Base-by-base conservation (phyloP, 352 stramenopile genomes). In the Phytophthora tentaculata region DNA sequence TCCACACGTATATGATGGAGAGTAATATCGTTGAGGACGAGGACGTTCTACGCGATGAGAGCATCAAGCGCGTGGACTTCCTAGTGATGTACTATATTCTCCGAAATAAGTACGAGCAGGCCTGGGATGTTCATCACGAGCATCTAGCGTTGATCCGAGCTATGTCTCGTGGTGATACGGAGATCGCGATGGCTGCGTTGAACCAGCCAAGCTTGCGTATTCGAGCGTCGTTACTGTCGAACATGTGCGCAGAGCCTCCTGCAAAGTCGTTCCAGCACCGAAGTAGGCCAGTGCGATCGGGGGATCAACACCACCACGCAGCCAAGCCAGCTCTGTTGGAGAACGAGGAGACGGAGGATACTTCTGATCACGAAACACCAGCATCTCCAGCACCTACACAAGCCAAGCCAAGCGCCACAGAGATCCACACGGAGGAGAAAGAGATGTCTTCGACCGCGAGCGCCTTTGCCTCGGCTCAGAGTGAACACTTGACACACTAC, bases 41-140 rank as follows among this genome's bases (percentile, higher is more conserved):
- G 48, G 76, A 88, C n/a, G 69, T 89, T 45, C 67, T 92, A 6
- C 75, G 83, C 10, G 85, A 95, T 39, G 74, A 86, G 5, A 86
- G 79, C 48, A 91, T 92, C 47, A 91, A 84, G 71, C 81, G 75
- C 29, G 80, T 88, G 28, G 87, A 95, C 50, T 74, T 95, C 64
- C 76, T 95, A 4, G 80, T 91, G 37, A 95, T 95, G 84, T 95
- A 93, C 66, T 93, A 93, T 69, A 79, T 89, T 51, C 72, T 95
- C 32, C 72, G 87, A 39, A 84, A 88, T 71, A 83, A 89, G 69
- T 92, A 89, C 64, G 76, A 85, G 45, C 73, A 77, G 19, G 87
- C 87, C 28, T 95, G 87, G 87, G 69, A 74, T 19, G 82, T 93
- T 62, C 86, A 95, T 58, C 83, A 90, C 41, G 80, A 89, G 55